Percentiles rank a stretch among this genome's conserved stretches.
Conservation (phyloP, 129 eudicot species). For the Flaveria brownii region DNA sequence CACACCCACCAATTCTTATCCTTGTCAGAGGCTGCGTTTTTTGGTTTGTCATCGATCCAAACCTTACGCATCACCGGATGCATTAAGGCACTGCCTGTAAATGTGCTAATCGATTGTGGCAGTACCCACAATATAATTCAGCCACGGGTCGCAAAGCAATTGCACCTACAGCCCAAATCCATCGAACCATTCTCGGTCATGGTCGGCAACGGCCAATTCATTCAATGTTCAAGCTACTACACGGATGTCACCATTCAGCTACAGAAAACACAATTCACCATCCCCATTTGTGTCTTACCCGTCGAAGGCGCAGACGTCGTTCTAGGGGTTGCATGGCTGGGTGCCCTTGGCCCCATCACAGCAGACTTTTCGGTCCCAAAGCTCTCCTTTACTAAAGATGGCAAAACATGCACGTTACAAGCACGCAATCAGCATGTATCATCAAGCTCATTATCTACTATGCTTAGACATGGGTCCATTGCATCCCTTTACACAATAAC, state of each 20-base stretch:
- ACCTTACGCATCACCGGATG: background rate
- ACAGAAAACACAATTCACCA: too few species aligned
- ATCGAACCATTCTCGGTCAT: background rate
- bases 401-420: too few species aligned
- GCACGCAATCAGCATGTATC: too few species aligned
- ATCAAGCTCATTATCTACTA: too few species aligned
- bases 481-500: too few species aligned
- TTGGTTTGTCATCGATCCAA: background rate
- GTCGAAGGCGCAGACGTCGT: too few species aligned
- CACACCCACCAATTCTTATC: background rate
- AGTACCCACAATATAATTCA: background rate
- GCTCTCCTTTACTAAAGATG: too few species aligned
- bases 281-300: too few species aligned
- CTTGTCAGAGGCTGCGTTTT: background rate
- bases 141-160: background rate
- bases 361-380: too few species aligned
- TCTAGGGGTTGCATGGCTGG: too few species aligned
- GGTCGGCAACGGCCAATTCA: background rate
- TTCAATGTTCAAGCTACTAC: background rate
- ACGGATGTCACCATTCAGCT: background rate
- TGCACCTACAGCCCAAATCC: background rate
- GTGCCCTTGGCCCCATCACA: too few species aligned
- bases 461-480: too few species aligned
- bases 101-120: background rate
- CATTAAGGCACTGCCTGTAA: background rate